Evolutionary conservation across 768 basidiomycete species (phyloP).

Genomic region (Trametes meyenii): DNA sequence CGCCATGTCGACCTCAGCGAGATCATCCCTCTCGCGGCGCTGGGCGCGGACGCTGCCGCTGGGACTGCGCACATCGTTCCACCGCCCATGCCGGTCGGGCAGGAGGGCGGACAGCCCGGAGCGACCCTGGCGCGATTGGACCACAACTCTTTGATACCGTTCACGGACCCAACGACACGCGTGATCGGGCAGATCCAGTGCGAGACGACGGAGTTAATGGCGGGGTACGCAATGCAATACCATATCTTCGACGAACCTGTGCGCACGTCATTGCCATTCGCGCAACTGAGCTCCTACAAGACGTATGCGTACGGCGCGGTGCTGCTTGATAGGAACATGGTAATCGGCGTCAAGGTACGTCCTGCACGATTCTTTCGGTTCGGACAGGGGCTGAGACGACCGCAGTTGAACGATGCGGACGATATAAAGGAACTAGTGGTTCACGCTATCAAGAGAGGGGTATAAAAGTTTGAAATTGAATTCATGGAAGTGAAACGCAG

Average conservation of each 20-base stretch:
- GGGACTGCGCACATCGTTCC: no score
- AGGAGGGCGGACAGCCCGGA: not conserved
- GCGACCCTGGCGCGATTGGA: slow-evolving; percentile 4
- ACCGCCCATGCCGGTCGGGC: not conserved
- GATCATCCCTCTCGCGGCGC: not conserved
- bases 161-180: slow-evolving; percentile 21
- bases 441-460: slow-evolving; percentile 9
- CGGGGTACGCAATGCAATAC: slow-evolving; percentile 17
- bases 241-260: slow-evolving; percentile 31
- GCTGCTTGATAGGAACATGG: slow-evolving; percentile 33
- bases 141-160: slow-evolving; percentile 18
- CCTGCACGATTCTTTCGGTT: not conserved
- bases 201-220: slow-evolving; percentile 23
- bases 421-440: slow-evolving; percentile 21
- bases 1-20: not conserved
- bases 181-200: slow-evolving; percentile 25
- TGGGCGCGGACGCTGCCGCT: not conserved
- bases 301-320: slow-evolving; percentile 30
- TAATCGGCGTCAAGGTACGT: slow-evolving; percentile 35
- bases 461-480: not conserved
- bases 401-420: slow-evolving; percentile 18
- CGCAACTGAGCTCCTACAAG: slow-evolving; percentile 25
- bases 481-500: not conserved
- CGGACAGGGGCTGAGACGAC: not conserved
- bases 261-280: slow-evolving; percentile 29